Conservation (phyloP, 2,329 filamentous ascomycete species). For the Calonectria fujianensis region DNA sequence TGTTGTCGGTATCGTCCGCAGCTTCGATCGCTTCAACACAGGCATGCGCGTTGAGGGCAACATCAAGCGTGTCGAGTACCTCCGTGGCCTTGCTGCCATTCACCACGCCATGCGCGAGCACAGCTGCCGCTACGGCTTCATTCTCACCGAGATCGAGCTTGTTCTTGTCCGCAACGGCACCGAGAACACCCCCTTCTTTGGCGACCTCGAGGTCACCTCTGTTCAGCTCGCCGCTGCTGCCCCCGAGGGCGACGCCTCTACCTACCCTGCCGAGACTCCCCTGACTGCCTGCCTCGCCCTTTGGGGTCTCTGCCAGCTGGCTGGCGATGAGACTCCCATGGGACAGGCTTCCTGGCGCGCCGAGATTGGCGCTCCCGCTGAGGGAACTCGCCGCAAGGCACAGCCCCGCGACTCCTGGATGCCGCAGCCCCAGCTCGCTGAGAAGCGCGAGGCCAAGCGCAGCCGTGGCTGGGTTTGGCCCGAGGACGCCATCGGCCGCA, state of each 20-base stretch:
- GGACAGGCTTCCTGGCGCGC: slow-evolving; percentile 79
- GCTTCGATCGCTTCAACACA: slow-evolving; percentile 95
- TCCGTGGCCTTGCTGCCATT: slow-evolving; percentile 88
- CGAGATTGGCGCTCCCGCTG: slow-evolving; percentile 84
- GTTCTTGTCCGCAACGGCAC: slow-evolving; percentile 89
- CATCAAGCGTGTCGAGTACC: slow-evolving; percentile 90
- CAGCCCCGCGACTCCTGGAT: slow-evolving; percentile 84
- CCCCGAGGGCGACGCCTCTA: slow-evolving; percentile 54
- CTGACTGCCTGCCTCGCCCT: slow-evolving; percentile 84
- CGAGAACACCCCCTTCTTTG: slow-evolving; percentile 85
- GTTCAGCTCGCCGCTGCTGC: slow-evolving; percentile 72
- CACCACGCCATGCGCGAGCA: slow-evolving; percentile 96
- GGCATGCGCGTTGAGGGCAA: slow-evolving; percentile 92
- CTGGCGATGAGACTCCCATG: slow-evolving; percentile 71
- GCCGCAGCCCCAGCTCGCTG: slow-evolving; percentile 81
- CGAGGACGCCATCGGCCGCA: slow-evolving; percentile 82
- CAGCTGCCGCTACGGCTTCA: slow-evolving; percentile 94
- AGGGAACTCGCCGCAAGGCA: slow-evolving; percentile 82
- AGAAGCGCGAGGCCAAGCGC: slow-evolving; percentile 86
- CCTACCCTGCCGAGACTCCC: slow-evolving; percentile 63
- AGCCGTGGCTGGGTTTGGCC: slow-evolving; percentile 85
- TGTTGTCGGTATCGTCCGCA: slow-evolving; percentile 90
- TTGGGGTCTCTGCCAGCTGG: slow-evolving; percentile 86
- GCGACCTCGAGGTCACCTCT: slow-evolving; percentile 85
- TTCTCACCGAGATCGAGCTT: slow-evolving; percentile 96